A percentile compares a stretch with the other conserved stretches of the same genome.
These are phyloP conservation scores for Steccherinum ochraceum DNA, from an alignment of 768 basidiomycete genomes.

Conservation along the genomic window DNA sequence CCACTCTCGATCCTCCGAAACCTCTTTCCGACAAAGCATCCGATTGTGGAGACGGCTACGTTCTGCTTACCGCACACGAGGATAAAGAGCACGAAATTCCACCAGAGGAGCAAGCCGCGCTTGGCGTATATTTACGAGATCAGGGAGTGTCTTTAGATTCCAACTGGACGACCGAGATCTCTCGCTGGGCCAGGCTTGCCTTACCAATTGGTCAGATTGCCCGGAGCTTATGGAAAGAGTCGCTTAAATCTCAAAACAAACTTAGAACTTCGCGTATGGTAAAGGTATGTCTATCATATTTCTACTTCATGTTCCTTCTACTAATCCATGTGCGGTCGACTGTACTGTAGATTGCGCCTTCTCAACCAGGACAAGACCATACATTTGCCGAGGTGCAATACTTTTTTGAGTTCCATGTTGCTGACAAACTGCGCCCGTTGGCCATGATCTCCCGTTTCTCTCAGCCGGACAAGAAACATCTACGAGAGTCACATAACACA, in stretches of 20 bases:
- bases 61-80: slow-evolving; percentile 12
- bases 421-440: not conserved
- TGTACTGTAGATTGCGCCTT: not conserved
- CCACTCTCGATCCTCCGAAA: not conserved
- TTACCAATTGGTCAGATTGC: slow-evolving; percentile 34
- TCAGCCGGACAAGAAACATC: not conserved
- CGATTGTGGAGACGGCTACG: slow-evolving; percentile 19
- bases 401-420: slow-evolving; percentile 6
- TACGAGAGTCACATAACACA: slow-evolving; percentile 1
- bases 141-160: not conserved
- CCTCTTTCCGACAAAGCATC: slow-evolving; percentile 2
- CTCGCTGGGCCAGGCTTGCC: slow-evolving; percentile 27
- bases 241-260: slow-evolving; percentile 8
- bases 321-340: not conserved
- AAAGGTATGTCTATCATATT: slow-evolving; percentile 22
- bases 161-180: slow-evolving; percentile 4
- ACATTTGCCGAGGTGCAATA: slow-evolving; percentile 13
- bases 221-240: slow-evolving; percentile 27
- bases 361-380: not conserved
- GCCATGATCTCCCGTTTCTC: slow-evolving; percentile 7
- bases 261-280: slow-evolving; percentile 25
- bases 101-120: not conserved
- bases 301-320: not conserved
- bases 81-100: not conserved
- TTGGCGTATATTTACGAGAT: not conserved